phyloP scores from a whole-genome alignment of 768 basidiomycete species.

The Rhodocollybia butyracea region DNA sequence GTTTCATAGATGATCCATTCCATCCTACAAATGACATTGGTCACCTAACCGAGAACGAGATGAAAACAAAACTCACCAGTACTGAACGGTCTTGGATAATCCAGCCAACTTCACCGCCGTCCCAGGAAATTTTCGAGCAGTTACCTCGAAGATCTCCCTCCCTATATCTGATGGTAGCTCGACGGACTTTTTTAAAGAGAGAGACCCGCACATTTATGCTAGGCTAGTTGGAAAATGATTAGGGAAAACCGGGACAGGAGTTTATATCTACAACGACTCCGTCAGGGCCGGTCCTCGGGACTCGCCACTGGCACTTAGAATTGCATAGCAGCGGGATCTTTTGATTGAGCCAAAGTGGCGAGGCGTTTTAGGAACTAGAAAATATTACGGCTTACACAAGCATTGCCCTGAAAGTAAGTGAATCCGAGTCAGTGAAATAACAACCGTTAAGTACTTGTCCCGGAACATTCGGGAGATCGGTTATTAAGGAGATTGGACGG shows the following conservation, averaged over 20 bases:
- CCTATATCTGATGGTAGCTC: constrained; percentile 31
- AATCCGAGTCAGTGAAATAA: too few relatives aligned
- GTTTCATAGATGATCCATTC: constrained; percentile 30
- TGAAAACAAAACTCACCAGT: constrained; percentile 14
- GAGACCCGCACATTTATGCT: not conserved
- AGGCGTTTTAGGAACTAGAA: too few relatives aligned
- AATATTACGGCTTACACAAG: too few relatives aligned
- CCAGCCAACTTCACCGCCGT: constrained; percentile 22
- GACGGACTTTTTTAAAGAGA: not conserved
- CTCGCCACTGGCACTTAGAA: not conserved
- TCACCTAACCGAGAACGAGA: too few relatives aligned
- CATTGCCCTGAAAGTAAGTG: too few relatives aligned
- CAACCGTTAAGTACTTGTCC: too few relatives aligned
- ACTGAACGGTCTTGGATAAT: constrained; percentile 19
- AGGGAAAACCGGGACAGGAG: not conserved
- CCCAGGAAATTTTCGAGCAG: constrained; percentile 22
- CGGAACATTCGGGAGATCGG: too few relatives aligned
- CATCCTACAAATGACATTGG: too few relatives aligned
- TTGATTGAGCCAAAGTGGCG: not conserved
- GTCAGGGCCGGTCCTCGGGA: not conserved
- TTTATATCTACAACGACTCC: not conserved
- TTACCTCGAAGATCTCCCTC: constrained; percentile 30
- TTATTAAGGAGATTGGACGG: too few relatives aligned
- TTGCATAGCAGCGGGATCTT: not conserved
- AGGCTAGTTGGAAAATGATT: not conserved